Percentiles rank a stretch among this genome's conserved stretches.
Evolutionary conservation across 805 yeast species (phyloP).

Genomic region (Candida hungchunana): DNA sequence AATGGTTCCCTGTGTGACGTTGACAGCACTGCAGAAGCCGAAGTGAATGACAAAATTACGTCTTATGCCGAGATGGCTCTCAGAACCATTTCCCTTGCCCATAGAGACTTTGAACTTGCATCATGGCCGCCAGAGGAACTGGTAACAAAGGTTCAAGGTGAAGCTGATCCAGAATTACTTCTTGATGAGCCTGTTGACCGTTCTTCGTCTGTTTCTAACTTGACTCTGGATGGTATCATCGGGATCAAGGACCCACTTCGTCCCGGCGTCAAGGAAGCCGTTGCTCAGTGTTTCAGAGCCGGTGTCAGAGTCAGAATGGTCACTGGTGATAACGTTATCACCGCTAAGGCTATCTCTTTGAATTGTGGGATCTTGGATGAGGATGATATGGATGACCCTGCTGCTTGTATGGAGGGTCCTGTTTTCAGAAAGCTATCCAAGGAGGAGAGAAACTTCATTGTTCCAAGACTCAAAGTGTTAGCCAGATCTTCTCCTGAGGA

Average conservation of each 20-base stretch:
- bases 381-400: conserved; percentile 49
- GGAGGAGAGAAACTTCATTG: conserved; percentile 50
- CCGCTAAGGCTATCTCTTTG: conserved; percentile 88
- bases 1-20: conserved; percentile 25
- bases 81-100: conserved; percentile 86
- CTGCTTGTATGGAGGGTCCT: conserved; percentile 90
- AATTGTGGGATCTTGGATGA: conserved; percentile 67
- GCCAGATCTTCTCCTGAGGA: conserved; percentile 98
- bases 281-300: conserved; percentile 76
- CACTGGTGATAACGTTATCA: conserved; percentile 90
- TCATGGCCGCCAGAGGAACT: conserved; percentile 68
- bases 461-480: conserved; percentile 76
- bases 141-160: conserved; percentile 29
- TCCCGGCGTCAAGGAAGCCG: conserved; percentile 86
- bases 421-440: conserved; percentile 64
- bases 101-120: conserved; percentile 53
- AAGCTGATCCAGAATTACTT: conserved; percentile 41
- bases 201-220: conserved; percentile 28
- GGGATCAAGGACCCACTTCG: conserved; percentile 96
- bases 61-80: conserved; percentile 73
- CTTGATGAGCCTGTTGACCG: conserved; percentile 31
- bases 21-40: conserved; percentile 27
- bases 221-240: conserved; percentile 67
- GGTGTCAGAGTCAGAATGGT: conserved; percentile 98
- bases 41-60: conserved; percentile 40